Evolutionary conservation across 2,329 filamentous ascomycete species (phyloP).

Genomic region (Sarocladiaceae sp.): DNA sequence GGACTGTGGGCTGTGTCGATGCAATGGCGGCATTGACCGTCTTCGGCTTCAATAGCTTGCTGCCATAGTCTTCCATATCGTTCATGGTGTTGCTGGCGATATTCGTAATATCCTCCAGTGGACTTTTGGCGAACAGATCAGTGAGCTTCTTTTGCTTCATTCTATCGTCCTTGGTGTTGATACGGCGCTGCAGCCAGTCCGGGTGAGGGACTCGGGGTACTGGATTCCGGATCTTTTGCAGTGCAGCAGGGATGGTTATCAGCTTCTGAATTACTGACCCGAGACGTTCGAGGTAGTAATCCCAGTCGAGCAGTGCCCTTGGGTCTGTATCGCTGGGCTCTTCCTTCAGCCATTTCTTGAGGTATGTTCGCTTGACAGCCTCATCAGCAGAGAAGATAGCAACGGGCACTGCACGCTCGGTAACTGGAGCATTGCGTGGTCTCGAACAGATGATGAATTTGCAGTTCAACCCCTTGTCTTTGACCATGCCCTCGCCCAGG

Average conservation of each 20-base stretch:
- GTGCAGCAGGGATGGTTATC: conserved; percentile 93
- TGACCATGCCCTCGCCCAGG: conserved; percentile 95
- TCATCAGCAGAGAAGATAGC: conserved; percentile 96
- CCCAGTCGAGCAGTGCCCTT: conserved; percentile 85
- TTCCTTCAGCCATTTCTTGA: conserved; percentile 93
- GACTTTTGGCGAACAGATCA: conserved; percentile 70
- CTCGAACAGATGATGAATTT: conserved; percentile 96
- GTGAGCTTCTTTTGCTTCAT: conserved; percentile 99
- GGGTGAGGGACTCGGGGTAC: conserved; percentile 90
- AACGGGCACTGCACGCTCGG: conserved; percentile 87
- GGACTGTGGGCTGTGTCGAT: conserved; percentile 47
- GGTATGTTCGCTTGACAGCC: conserved; percentile 76
- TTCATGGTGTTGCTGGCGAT: conserved; percentile 45
- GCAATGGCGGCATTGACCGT: conserved; percentile 47
- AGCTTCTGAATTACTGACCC: conserved; percentile 98
- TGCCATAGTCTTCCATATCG: conserved; percentile 79
- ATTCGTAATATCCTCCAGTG: conserved; percentile 69
- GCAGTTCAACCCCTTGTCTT: conserved; percentile 98
- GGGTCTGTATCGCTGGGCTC: conserved; percentile 89
- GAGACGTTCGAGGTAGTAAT: conserved; percentile 92
- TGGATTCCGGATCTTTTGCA: conserved; percentile 92
- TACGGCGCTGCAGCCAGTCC: conserved; percentile 91
- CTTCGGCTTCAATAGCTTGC: conserved; percentile 60
- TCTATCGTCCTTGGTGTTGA: conserved; percentile 92
- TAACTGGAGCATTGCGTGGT: conserved; percentile 85